Conservation (phyloP, 2,329 filamentous ascomycete species). For the Clonostachys solani region DNA sequence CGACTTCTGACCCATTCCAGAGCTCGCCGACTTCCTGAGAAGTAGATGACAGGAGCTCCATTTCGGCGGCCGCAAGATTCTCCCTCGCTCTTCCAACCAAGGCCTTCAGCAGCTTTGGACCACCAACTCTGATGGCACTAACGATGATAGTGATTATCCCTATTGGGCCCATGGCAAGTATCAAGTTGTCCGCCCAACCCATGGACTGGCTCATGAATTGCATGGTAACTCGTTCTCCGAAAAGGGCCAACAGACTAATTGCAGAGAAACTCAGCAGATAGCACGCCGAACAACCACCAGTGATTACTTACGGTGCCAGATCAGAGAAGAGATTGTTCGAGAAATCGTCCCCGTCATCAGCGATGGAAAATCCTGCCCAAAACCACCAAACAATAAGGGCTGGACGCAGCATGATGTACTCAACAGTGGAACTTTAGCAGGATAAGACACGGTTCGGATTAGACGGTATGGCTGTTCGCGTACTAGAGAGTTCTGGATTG, state of each 20-base stretch:
- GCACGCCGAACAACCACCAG: background rate
- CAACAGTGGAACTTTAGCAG: no score
- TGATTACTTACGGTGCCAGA: conserved; percentile 1
- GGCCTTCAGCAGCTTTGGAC: conserved; percentile 30
- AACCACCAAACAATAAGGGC: no score
- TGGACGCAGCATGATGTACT: no score
- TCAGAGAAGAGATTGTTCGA: conserved; percentile 3
- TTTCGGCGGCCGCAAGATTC: background rate
- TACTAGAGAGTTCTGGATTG: no score
- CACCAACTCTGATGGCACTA: conserved; percentile 33
- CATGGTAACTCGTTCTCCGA: conserved; percentile 37
- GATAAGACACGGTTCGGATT: no score
- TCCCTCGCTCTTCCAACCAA: conserved; percentile 27
- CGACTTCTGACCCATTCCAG: conserved; percentile 1
- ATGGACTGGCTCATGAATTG: conserved; percentile 39
- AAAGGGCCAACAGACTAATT: conserved; percentile 12
- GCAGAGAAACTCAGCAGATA: background rate
- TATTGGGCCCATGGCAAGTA: conserved; percentile 37
- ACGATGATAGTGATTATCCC: conserved; percentile 36
- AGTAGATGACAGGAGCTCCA: conserved; percentile 4
- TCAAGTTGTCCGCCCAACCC: conserved; percentile 30
- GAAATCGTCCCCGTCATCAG: conserved; percentile 1
- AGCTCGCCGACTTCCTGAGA: conserved; percentile 2
- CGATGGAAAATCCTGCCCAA: no score
- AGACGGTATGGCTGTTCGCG: no score